Percentiles rank a stretch among this genome's conserved stretches.
Evolutionary conservation across 257 asterid genomes (phyloP).

Genomic region (Solanum rostratum): DNA sequence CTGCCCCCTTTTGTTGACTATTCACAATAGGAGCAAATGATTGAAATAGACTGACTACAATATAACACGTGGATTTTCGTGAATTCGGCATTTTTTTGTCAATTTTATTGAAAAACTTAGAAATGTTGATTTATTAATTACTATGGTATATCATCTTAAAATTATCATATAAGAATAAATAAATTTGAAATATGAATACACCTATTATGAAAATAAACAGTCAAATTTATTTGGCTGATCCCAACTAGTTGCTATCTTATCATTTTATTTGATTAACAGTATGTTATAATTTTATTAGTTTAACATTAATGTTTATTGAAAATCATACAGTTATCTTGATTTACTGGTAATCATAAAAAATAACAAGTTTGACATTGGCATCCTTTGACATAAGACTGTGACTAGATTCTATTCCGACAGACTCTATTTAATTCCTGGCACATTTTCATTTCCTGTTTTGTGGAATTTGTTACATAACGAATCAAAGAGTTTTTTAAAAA

Average conservation of each 20-base stretch:
- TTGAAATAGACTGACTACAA: not conserved
- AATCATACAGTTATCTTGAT: not conserved
- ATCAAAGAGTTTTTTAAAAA: not conserved
- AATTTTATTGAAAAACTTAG: not conserved
- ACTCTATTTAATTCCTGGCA: not conserved
- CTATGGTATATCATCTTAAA: no score
- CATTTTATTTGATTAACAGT: not conserved
- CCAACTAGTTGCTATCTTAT: not conserved
- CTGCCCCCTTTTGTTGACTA: not conserved
- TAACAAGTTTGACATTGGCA: not conserved
- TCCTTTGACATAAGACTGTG: not conserved
- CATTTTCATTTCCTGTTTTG: not conserved
- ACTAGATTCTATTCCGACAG: not conserved
- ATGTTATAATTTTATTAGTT: not conserved
- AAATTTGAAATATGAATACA: not conserved
- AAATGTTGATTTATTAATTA: not conserved
- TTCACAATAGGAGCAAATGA: not conserved
- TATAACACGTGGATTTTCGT: not conserved
- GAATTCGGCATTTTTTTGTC: no score
- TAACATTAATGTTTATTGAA: not conserved
- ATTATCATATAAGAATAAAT: no score
- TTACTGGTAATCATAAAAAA: not conserved
- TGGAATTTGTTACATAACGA: not conserved
- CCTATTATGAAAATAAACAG: not conserved
- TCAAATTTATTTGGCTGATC: not conserved